These are phyloP conservation scores for Melampsora abietis-canadensis DNA, from an alignment of 1,284 basidiomycete genomes.

Conservation along the genomic window DNA sequence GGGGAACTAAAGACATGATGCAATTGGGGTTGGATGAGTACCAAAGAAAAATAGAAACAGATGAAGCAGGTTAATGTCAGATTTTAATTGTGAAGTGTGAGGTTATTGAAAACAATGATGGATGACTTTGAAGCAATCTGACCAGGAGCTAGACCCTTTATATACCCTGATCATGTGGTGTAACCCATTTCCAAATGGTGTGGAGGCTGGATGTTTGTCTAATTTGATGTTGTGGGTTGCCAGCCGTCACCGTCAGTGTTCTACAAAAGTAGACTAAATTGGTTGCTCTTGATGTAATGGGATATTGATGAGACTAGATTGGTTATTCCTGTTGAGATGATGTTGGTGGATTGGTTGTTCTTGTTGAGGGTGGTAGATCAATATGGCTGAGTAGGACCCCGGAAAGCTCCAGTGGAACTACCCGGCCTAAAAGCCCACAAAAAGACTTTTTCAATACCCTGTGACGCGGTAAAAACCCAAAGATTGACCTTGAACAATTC, in stretches of 20 bases:
- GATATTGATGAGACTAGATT: not conserved
- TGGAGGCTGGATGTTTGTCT: not conserved
- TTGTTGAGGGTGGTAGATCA: no score
- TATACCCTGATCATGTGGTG: not conserved
- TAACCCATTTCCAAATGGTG: not conserved
- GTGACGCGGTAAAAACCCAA: no score
- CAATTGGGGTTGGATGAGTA: not conserved
- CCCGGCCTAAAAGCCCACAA: no score
- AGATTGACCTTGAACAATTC: no score
- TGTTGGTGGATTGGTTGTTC: no score
- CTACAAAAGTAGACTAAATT: not conserved
- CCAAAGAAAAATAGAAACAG: slow-evolving; percentile 1
- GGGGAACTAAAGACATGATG: slow-evolving; percentile 1
- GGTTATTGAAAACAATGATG: slow-evolving; percentile 1
- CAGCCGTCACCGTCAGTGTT: not conserved
- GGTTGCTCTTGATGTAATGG: slow-evolving; percentile 1
- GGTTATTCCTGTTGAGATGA: not conserved
- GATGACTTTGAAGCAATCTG: slow-evolving; percentile 2
- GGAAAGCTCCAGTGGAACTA: no score
- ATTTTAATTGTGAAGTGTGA: slow-evolving; percentile 1
- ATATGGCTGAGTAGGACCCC: no score
- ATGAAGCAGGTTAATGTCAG: slow-evolving; percentile 2
- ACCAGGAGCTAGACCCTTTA: slow-evolving; percentile 2
- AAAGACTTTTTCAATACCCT: no score
- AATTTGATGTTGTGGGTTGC: not conserved